phyloP scores from a whole-genome alignment of 164 flowering plant species.

The Stephania cephalantha region DNA sequence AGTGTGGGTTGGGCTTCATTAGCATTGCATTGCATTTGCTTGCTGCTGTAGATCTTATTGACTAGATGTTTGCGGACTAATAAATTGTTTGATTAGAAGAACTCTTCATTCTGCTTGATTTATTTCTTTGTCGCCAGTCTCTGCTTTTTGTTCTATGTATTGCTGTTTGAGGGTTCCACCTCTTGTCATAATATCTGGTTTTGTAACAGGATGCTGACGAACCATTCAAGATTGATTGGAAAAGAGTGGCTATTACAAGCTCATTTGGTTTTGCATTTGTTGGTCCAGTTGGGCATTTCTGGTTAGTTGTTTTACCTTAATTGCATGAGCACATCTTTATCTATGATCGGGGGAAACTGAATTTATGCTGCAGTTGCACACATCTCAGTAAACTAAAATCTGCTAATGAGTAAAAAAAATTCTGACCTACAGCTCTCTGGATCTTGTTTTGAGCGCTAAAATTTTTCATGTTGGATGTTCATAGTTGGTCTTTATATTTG shows the following conservation, averaged over 20 bases:
- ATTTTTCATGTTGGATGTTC: not conserved
- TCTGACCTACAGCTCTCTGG: not conserved
- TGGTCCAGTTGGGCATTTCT: slow-evolving; percentile 89
- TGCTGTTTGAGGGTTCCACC: no score
- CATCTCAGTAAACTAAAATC: not conserved
- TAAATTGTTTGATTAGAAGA: no score
- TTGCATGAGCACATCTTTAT: not conserved
- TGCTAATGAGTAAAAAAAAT: not conserved
- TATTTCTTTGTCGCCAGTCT: no score
- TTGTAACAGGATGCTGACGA: slow-evolving; percentile 38
- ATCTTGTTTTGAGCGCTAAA: not conserved
- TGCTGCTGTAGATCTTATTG: no score
- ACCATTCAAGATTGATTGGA: slow-evolving; percentile 62
- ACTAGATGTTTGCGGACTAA: no score
- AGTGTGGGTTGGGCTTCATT: no score
- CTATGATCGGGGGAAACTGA: not conserved
- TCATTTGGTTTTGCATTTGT: slow-evolving; percentile 84
- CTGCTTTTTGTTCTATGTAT: no score
- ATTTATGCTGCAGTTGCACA: not conserved
- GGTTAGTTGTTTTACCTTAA: slow-evolving; percentile 41
- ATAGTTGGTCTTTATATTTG: not conserved
- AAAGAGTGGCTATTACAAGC: slow-evolving; percentile 74
- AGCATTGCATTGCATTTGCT: no score
- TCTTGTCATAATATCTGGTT: not conserved
- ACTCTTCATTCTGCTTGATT: no score